A percentile compares a stretch with the other conserved stretches of the same genome.
phyloP scores from a whole-genome alignment of 495 filamentous ascomycete genomes.

The Penicillium nucicola region DNA sequence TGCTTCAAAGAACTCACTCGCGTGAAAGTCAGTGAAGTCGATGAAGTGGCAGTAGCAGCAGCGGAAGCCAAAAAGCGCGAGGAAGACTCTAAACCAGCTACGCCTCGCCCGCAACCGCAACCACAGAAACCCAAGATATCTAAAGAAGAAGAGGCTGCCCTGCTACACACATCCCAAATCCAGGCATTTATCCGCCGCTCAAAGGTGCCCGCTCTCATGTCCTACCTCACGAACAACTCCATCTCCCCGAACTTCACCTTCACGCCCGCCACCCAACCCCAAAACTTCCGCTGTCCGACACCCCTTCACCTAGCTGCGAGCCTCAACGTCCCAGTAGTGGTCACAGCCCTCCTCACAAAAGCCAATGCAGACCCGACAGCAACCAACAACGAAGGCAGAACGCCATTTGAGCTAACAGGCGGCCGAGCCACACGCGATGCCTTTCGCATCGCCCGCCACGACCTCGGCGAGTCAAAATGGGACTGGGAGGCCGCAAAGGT shows the following conservation, averaged over 20 bases:
- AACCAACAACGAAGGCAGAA: conserved; percentile 62
- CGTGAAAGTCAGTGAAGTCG: conserved; percentile 75
- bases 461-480: conserved; percentile 75
- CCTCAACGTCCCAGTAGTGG: conserved; percentile 67
- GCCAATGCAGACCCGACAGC: conserved; percentile 70
- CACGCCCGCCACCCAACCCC: conserved; percentile 59
- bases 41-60: conserved; percentile 54
- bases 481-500: conserved; percentile 76
- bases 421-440: conserved; percentile 85
- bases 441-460: conserved; percentile 80
- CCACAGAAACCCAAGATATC: conserved; percentile 57
- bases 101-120: conserved; percentile 41
- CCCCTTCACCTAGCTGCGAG: conserved; percentile 83
- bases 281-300: conserved; percentile 82
- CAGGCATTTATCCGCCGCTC: conserved; percentile 85
- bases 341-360: conserved; percentile 74
- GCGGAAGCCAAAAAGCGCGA: conserved; percentile 38
- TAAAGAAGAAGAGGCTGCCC: conserved; percentile 76
- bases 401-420: conserved; percentile 82
- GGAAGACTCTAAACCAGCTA: conserved; percentile 33
- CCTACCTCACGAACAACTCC: conserved; percentile 73
- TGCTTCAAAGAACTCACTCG: conserved; percentile 89
- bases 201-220: conserved; percentile 80
- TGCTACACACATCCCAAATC: conserved; percentile 81
- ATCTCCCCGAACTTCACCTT: conserved; percentile 70